Evolutionary conservation across 106 monocot genomes (phyloP), one percentile per base, ranked within the genome.

Genomic region (Platanthera guangdongensis): DNA sequence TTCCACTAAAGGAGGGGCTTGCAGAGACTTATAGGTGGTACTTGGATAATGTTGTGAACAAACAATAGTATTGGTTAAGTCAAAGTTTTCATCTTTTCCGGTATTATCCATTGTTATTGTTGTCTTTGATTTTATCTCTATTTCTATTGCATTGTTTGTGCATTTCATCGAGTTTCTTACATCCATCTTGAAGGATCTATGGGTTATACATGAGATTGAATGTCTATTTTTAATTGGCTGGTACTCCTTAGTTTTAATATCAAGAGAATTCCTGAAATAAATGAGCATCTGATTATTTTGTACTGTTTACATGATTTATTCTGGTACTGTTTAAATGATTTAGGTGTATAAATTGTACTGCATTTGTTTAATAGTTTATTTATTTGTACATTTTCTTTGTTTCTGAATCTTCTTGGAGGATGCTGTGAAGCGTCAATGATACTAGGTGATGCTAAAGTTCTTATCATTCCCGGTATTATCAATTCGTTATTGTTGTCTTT

Each of bases 1-100:
- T 97, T 50, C 6, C 76, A 2, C 84, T 97, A 51, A 79, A 67
- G 32, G 91, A 97, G 5, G 97, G 97, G 54, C 86, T 97, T 21
- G 78, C 63, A 14, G 91, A 85, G n/a, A 97, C 97, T 0, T 97
- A 97, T 86, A 89, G 84, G 76, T 97, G 97, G 97, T 97, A 97
- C 76, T 18, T 85, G 81, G 86, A 90, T 73, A 88, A 94, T 68
- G 90, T 85, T 18, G 77, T 80, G 72, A 72, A 72, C 50, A 0
- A 50, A 50, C 72, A 72, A 72, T 72, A 18, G 18, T 72, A 12
- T 6, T 39, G 28, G 64, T 3, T 5, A 57, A 16, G 16, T 16
- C 18, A 57, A 57, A 18, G n/a, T 57, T 57, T 57, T 19, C 16
- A 57, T 57, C 57, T 57, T 57, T 57, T 5, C 14, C 39, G 18